Percentiles rank a stretch among this genome's conserved stretches.
Evolutionary conservation across 2,329 filamentous ascomycete genomes (phyloP).

Genomic region (Ceratocystis cubensis): DNA sequence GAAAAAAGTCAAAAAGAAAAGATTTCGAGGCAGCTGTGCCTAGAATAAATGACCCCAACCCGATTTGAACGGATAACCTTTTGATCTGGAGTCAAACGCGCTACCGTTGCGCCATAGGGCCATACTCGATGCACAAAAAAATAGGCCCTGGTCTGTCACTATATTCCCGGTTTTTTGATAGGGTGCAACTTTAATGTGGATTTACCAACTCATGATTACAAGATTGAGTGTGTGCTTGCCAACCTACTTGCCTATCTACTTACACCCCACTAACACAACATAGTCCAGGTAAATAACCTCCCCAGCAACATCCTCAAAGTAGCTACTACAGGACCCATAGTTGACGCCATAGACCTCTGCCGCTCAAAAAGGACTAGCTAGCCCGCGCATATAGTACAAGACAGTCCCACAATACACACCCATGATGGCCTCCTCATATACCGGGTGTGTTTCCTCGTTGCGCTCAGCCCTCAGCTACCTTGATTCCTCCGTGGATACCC

Average conservation of each 20-base stretch:
- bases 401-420: not conserved
- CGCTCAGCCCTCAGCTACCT: constrained; percentile 49
- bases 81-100: constrained; percentile 15
- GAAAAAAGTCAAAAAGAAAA: no score
- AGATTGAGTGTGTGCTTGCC: no score
- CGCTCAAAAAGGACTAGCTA: not conserved
- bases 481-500: constrained; percentile 46
- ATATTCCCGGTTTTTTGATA: not conserved
- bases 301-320: no score
- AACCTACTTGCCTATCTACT: no score
- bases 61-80: constrained; percentile 14
- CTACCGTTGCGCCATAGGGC: constrained; percentile 14
- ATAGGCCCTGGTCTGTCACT: accelerated
- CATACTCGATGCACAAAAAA: not conserved
- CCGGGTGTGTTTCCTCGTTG: constrained; percentile 47
- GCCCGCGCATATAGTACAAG: no score
- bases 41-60: not conserved
- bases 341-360: not conserved
- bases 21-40: no score
- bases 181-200: no score
- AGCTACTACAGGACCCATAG: not conserved
- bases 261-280: no score
- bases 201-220: no score
- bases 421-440: constrained; percentile 29
- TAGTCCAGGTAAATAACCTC: no score